Percentiles rank a stretch among this genome's conserved stretches.
These are phyloP conservation scores for Acanthamoeba culbertsoni DNA, from an alignment of 208 protist genomes.

Conservation along the genomic window DNA sequence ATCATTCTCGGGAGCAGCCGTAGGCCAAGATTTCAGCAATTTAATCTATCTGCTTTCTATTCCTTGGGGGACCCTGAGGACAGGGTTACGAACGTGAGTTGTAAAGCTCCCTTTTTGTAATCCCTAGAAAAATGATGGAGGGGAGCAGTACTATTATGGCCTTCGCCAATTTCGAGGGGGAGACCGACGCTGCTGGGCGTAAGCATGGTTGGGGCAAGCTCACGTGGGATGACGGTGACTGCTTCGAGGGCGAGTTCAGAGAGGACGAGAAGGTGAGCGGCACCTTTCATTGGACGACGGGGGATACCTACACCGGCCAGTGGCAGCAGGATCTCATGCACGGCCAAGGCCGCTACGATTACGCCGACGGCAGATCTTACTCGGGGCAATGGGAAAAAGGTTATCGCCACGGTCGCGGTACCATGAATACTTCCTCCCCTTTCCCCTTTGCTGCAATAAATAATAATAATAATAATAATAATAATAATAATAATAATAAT, in stretches of 20 bases:
- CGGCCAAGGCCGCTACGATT: slow-evolving; percentile 16
- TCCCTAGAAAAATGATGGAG: background rate
- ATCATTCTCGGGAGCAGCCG: too few species aligned
- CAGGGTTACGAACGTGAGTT: too few species aligned
- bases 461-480: too few species aligned
- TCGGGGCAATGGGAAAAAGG: background rate
- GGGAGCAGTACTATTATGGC: slow-evolving; percentile 14
- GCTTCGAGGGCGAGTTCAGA: slow-evolving; percentile 36
- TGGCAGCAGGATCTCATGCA: slow-evolving; percentile 29
- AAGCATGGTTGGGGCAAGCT: slow-evolving; percentile 44
- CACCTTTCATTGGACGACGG: slow-evolving; percentile 21
- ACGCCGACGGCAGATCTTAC: slow-evolving; percentile 2
- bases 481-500: too few species aligned
- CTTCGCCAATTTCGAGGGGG: slow-evolving; percentile 45
- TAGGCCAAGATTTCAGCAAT: too few species aligned
- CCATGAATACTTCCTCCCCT: background rate
- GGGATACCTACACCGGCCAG: slow-evolving; percentile 15
- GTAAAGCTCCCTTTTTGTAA: too few species aligned
- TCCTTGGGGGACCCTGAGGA: too few species aligned
- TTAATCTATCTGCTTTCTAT: too few species aligned
- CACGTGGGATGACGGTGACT: slow-evolving; percentile 21
- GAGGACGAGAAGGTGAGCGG: slow-evolving; percentile 29
- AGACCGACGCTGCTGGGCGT: background rate
- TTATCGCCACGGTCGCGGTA: background rate
- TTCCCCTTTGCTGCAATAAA: too few species aligned